Percentiles rank a stretch among this genome's conserved stretches.
Conservation (phyloP, 441 rosid genomes). For the Flueggea neowawraea region DNA sequence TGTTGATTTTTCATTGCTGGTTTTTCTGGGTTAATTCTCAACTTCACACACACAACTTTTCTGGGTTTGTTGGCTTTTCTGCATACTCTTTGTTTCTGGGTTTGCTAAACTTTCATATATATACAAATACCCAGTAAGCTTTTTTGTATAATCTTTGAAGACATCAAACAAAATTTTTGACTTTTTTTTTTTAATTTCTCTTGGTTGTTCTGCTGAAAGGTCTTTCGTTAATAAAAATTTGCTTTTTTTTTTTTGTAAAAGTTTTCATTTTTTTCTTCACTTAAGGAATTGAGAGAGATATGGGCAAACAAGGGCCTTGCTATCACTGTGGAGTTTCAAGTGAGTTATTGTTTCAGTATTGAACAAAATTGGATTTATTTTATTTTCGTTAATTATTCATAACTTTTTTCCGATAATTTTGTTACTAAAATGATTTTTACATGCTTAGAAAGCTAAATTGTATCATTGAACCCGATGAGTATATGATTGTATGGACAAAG, state of each 20-base stretch:
- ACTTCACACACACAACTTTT: constrained; percentile 25
- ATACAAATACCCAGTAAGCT: constrained; percentile 21
- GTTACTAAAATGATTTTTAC: constrained; percentile 6
- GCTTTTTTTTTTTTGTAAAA: constrained; percentile 15
- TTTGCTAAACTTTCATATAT: constrained; percentile 28
- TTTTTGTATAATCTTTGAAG: constrained; percentile 28
- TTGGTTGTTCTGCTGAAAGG: neutral
- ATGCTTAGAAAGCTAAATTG: constrained; percentile 18
- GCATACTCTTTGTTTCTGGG: constrained; percentile 39
- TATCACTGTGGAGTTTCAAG: constrained; percentile 99
- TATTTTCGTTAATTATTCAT: no score
- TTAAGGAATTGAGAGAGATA: constrained; percentile 30
- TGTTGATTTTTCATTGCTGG: constrained; percentile 17
- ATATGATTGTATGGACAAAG: constrained; percentile 24
- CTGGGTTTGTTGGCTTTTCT: constrained; percentile 46
- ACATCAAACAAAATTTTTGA: constrained; percentile 14
- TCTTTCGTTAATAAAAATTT: constrained; percentile 20
- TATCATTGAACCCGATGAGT: constrained; percentile 17
- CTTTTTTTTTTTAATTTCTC: neutral
- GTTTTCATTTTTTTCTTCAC: constrained; percentile 25
- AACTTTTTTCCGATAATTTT: neutral
- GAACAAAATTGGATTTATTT: neutral
- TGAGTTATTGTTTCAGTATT: constrained; percentile 70
- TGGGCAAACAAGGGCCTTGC: constrained; percentile 99
- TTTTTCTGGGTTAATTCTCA: constrained; percentile 12